Base-by-base conservation (phyloP, 345 rosid genomes). In the Erucastrum elatum region DNA sequence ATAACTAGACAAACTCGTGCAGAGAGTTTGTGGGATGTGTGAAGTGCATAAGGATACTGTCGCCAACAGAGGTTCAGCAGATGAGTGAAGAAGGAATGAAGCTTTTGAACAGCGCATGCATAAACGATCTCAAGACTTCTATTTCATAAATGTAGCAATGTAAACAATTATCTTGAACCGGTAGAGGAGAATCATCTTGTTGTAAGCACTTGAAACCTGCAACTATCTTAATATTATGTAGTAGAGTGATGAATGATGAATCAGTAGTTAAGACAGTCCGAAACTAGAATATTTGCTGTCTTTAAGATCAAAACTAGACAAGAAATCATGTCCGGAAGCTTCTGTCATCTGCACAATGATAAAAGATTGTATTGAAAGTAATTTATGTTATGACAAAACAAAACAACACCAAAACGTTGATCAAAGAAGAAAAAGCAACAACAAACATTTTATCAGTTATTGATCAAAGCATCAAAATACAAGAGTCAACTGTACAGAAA, bases 41-140 rank as follows among this genome's bases (percentile, higher is more conserved):
- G n/a, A 93, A 93, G 34, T 93, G 99, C 88, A 93, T 96, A 83
- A 88, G 99, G 85, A 96, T 96, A 70, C 83, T 96, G 59, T 96
- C 99, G 0, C 99, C 99, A 39, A 81, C 89, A 39, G 99, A 93
- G 82, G 99, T 93, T 70, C 90, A 93, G 88, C 96, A 96, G 86
- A 93, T 96, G 99, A 96, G 98, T 34, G 98, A 96, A 84, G 99
- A 93, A 71, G 99, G 99, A 39, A 91, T 93, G 97, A 88, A 90
- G 89, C 97, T 96, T 77, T 88, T 93, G 65, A 89, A 87, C 87
- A 84, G 85, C 65, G 94, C 91, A 0, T 83, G 88, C 33, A 75
- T 84, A 30, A 90, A 85, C 59, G 90, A 87, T 62, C 81, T 82
- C 16, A 75, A 77, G 37, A 77, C 86, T 68, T 46, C 84, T 30